These are phyloP conservation scores for Nakataea oryzae DNA, from an alignment of 2,329 filamentous ascomycete species.

Conservation along the genomic window DNA sequence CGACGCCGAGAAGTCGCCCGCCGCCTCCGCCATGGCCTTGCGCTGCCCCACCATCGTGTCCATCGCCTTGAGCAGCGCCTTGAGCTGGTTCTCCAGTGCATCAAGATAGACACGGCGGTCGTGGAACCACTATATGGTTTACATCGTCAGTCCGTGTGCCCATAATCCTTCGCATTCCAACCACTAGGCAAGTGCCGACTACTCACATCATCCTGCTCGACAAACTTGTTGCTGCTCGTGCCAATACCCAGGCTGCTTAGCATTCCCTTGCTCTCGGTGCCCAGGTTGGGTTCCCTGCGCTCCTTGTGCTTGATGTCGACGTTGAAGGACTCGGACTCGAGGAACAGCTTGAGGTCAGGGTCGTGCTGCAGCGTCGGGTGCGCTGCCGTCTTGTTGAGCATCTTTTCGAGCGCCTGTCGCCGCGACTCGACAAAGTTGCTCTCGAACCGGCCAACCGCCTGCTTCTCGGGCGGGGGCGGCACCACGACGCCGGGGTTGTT, in stretches of 20 bases:
- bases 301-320: constrained; percentile 98
- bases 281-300: constrained; percentile 72
- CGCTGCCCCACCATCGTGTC: constrained; percentile 87
- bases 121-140: constrained; percentile 80
- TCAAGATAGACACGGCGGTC: constrained; percentile 92
- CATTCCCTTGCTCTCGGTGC: constrained; percentile 79
- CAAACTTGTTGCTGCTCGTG: constrained; percentile 75
- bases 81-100: constrained; percentile 83
- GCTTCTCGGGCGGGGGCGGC: constrained; percentile 93
- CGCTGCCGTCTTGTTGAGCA: constrained; percentile 90
- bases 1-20: constrained; percentile 84
- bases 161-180: too few relatives aligned
- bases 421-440: constrained; percentile 92
- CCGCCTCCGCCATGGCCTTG: constrained; percentile 87
- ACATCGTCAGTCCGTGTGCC: background rate
- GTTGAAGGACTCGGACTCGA: constrained; percentile 94
- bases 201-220: constrained; percentile 91
- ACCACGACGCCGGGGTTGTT: constrained; percentile 95
- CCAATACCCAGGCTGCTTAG: constrained; percentile 74
- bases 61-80: constrained; percentile 83
- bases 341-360: constrained; percentile 85
- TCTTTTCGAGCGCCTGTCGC: constrained; percentile 84
- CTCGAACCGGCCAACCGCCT: constrained; percentile 92
- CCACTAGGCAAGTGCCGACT: background rate
- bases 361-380: constrained; percentile 91